phyloP scores from a whole-genome alignment of 495 filamentous ascomycete genomes.

The Endocarpon pusillum region DNA sequence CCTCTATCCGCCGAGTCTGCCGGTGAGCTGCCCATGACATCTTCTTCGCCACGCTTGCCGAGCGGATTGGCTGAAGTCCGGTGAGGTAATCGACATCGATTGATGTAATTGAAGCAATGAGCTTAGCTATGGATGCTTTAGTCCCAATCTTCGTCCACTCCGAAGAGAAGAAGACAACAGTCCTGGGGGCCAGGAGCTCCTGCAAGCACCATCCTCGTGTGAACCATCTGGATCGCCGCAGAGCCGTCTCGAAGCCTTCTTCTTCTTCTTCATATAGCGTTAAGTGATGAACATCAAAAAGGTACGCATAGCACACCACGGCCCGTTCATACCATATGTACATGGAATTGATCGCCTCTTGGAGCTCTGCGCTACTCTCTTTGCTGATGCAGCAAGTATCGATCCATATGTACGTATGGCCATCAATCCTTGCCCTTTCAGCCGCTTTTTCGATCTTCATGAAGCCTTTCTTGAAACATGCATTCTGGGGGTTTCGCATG shows the following conservation, averaged over 20 bases:
- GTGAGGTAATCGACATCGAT: conserved; percentile 5
- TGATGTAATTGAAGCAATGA: conserved; percentile 8
- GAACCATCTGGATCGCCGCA: too few relatives aligned
- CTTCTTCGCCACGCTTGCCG: conserved; percentile 9
- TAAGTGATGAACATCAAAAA: too few relatives aligned
- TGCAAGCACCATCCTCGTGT: conserved; percentile 7
- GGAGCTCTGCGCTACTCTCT: too few relatives aligned
- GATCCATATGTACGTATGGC: conserved; percentile 20
- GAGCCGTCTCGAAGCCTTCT: conserved; percentile 8
- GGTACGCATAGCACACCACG: conserved; percentile 16
- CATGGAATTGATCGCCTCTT: too few relatives aligned
- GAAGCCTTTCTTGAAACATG: too few relatives aligned
- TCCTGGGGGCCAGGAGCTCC: conserved; percentile 6
- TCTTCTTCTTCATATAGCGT: too few relatives aligned
- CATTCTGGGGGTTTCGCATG: too few relatives aligned
- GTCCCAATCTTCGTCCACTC: conserved; percentile 13
- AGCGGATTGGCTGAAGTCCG: background rate
- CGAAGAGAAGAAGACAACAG: conserved; percentile 8
- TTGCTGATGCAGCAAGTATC: too few relatives aligned
- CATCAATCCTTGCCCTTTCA: too few relatives aligned
- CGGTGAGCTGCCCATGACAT: conserved; percentile 19
- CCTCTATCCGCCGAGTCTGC: conserved; percentile 13
- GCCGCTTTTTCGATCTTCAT: too few relatives aligned
- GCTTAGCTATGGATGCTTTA: conserved; percentile 3
- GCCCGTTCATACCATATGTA: conserved; percentile 18